These are phyloP conservation scores for Dryadomyces quercus-mongolicae DNA, from an alignment of 2,329 filamentous ascomycete genomes.

Conservation along the genomic window DNA sequence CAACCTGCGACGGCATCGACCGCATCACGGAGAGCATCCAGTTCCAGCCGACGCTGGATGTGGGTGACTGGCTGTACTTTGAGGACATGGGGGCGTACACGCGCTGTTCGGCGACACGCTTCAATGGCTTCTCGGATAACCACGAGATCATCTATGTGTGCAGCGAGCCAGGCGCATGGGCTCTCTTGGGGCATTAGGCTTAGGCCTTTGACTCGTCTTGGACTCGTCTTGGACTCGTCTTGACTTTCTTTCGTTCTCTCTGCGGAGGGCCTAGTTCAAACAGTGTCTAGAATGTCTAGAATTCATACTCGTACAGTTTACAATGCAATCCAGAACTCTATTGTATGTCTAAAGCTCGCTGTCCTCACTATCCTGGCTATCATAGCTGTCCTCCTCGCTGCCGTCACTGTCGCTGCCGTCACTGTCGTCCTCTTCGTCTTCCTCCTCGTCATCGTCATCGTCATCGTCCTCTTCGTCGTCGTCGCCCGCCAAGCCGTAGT, in stretches of 20 bases:
- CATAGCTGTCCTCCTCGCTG: constrained; percentile 32
- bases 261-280: too few relatives aligned
- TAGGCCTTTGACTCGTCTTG: neutral
- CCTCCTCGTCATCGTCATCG: constrained; percentile 49
- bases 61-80: constrained; percentile 98
- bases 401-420: constrained; percentile 26
- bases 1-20: constrained; percentile 96
- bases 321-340: neutral
- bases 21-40: constrained; percentile 74
- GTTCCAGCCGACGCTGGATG: constrained; percentile 67
- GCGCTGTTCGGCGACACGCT: constrained; percentile 91
- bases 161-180: constrained; percentile 78
- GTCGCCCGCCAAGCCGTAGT: constrained; percentile 65
- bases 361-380: constrained; percentile 15
- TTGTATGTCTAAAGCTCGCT: neutral
- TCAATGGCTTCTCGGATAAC: constrained; percentile 91
- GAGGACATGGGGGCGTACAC: constrained; percentile 99
- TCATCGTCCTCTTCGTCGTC: constrained; percentile 49
- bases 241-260: neutral
- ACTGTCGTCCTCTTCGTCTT: constrained; percentile 38
- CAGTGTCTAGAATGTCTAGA: too few relatives aligned
- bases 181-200: constrained; percentile 38
- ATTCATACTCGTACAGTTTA: too few relatives aligned
- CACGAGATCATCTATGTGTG: constrained; percentile 93
- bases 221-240: too few relatives aligned